Evolutionary conservation across 176 grass and related monocot genomes (phyloP), one percentile per base, ranked within the genome.

Genomic region (Otatea glauca): DNA sequence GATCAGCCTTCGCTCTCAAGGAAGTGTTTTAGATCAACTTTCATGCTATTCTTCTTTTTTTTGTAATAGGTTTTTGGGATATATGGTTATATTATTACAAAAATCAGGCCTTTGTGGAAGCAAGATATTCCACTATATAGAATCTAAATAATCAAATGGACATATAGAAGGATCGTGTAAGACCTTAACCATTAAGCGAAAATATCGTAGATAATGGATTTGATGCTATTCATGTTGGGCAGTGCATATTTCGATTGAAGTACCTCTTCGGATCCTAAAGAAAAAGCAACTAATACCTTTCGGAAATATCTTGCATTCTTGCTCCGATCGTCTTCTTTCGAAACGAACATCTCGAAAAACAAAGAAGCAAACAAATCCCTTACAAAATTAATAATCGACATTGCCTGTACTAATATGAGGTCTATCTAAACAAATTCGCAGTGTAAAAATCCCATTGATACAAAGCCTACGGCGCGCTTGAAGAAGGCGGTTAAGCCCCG

Each of bases 21-120:
- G 15, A 89, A 85, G 81, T 49, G 38, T 39, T 47, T 42, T 84
- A 10, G 9, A 77, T 79, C 56, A 37, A 48, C 68, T n/a, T 68
- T 16, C 53, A 0, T 10, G 15, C 14, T 6, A 17, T n/a, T 41
- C 6, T 6, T 41, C 29, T 29, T 37, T 37, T 39, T 47, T 71
- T 82, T 47, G 14, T 10, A 27, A 16, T 41, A n/a, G 8, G 13
- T 1, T 63, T 63, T 15, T 15, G 5, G 2, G 29, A 3, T 5
- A 3, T 5, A 8, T 25, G 39, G 11, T 25, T 70, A 12, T 12
- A 5, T 41, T 11, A 1, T 8, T 9, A 11, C 6, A 0, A 39
- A 42, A 42, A 21, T 12, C 20, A 42, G 66, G 18, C 0, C 35
- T 25, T 25, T 15, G 23, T 72, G 5, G 23, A 48, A 25, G 41